Conservation (phyloP, 345 rosid genomes). For the Euphorbia lathyris region DNA sequence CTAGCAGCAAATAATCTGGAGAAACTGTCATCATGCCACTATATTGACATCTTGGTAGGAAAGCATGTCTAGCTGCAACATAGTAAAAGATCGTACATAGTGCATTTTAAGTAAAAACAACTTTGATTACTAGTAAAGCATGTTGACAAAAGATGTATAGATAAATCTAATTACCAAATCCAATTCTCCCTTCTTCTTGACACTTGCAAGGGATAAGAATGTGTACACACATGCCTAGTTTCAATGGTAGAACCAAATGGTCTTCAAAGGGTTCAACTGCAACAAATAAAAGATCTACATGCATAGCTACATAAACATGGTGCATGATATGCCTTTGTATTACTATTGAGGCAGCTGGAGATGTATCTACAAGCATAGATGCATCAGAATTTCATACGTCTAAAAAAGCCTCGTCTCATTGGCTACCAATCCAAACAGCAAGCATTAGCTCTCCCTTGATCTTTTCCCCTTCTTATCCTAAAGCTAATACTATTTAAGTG, state of each 20-base stretch:
- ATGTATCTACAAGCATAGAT: constrained; percentile 21
- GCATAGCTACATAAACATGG: constrained; percentile 35
- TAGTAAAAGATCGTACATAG: constrained; percentile 29
- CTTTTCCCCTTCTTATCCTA: constrained; percentile 30
- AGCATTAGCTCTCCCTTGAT: constrained; percentile 37
- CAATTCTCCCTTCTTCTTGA: constrained; percentile 34
- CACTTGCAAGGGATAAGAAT: constrained; percentile 31
- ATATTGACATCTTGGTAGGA: constrained; percentile 34
- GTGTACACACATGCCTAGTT: constrained; percentile 32
- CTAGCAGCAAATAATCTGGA: too few relatives aligned
- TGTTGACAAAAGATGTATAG: constrained; percentile 28
- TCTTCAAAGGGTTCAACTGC: constrained; percentile 37
- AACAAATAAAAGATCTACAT: constrained; percentile 36
- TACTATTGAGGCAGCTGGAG: constrained; percentile 19
- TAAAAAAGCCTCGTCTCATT: constrained; percentile 32
- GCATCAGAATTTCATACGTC: constrained; percentile 39
- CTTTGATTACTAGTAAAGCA: constrained; percentile 27
- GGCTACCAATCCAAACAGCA: constrained; percentile 38
- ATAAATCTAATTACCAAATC: constrained; percentile 35
- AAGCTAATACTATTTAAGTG: constrained; percentile 35
- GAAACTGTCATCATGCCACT: constrained; percentile 35
- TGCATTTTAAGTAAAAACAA: constrained; percentile 34
- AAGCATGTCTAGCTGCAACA: constrained; percentile 36
- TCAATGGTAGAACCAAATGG: constrained; percentile 31
- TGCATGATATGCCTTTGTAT: constrained; percentile 35